Evolutionary conservation across 2,329 filamentous ascomycete species (phyloP).

Genomic region (Fusarium burgessii): DNA sequence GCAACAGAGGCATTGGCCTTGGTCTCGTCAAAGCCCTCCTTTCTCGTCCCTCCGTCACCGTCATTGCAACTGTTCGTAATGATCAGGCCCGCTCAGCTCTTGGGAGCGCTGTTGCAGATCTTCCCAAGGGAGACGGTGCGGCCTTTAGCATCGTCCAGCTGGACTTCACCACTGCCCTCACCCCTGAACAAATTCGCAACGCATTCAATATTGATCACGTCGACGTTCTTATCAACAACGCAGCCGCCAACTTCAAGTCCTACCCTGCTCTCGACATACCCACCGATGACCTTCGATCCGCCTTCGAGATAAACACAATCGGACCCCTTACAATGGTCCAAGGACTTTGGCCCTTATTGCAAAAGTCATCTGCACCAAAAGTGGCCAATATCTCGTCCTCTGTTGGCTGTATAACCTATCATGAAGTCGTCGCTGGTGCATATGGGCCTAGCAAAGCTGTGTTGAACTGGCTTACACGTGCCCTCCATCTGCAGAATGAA

Average conservation of each 20-base stretch:
- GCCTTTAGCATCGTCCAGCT: conserved; percentile 53
- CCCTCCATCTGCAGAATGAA: conserved; percentile 47
- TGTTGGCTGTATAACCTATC: conserved; percentile 52
- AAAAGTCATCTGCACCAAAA: conserved; percentile 46
- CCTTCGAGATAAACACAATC: conserved; percentile 60
- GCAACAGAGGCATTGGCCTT: conserved; percentile 56
- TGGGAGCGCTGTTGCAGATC: conserved; percentile 11
- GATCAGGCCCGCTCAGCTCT: conserved; percentile 28
- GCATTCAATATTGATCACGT: conserved; percentile 54
- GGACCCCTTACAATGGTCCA: conserved; percentile 51
- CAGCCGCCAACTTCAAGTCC: conserved; percentile 53
- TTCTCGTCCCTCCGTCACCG: conserved; percentile 65
- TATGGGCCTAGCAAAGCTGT: conserved; percentile 54
- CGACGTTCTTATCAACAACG: conserved; percentile 66
- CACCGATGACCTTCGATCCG: conserved; percentile 51
- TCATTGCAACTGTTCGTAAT: conserved; percentile 54
- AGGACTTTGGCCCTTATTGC: conserved; percentile 52
- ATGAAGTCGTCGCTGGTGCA: conserved; percentile 46
- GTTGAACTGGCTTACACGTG: conserved; percentile 50
- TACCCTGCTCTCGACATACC: conserved; percentile 45
- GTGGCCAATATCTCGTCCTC: conserved; percentile 54
- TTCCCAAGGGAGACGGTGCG: conserved; percentile 41
- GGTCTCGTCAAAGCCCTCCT: conserved; percentile 54
- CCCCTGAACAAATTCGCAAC: conserved; percentile 28
- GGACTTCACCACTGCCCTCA: conserved; percentile 50